These are phyloP conservation scores for Cicer pinnatifidum DNA, from an alignment of 306 rosid species.

Conservation along the genomic window DNA sequence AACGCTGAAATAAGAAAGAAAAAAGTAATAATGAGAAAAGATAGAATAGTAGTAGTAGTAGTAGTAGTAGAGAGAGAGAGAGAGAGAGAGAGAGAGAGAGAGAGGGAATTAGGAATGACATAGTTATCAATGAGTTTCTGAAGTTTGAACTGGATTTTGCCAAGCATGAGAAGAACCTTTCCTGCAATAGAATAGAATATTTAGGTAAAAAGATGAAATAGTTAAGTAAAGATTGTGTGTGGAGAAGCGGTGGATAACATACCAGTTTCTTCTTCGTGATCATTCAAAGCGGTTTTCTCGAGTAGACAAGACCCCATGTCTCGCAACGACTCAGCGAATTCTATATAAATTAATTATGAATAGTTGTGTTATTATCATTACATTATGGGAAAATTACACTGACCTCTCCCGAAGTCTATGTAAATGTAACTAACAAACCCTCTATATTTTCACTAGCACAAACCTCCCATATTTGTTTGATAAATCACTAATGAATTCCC, in stretches of 20 bases:
- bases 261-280: constrained; percentile 94
- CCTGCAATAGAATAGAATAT: constrained; percentile 54
- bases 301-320: constrained; percentile 95
- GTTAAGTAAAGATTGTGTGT: no score
- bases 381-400: background rate
- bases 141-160: constrained; percentile 80
- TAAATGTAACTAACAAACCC: no score
- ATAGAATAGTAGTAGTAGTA: no score
- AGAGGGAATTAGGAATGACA: constrained; percentile 51
- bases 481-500: no score
- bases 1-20: constrained; percentile 67
- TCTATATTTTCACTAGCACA: no score
- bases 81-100: background rate
- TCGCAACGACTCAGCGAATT: constrained; percentile 83
- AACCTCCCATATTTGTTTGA: no score
- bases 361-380: background rate
- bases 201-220: background rate
- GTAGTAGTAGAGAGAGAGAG: no score
- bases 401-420: no score
- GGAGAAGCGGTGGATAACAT: background rate
- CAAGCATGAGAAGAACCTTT: constrained; percentile 74
- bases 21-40: background rate
- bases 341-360: constrained; percentile 34
- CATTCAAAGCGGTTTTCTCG: constrained; percentile 89
- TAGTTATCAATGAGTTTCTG: constrained; percentile 84